phyloP scores from a whole-genome alignment of 345 rosid genomes.

The Brassica rapa region DNA sequence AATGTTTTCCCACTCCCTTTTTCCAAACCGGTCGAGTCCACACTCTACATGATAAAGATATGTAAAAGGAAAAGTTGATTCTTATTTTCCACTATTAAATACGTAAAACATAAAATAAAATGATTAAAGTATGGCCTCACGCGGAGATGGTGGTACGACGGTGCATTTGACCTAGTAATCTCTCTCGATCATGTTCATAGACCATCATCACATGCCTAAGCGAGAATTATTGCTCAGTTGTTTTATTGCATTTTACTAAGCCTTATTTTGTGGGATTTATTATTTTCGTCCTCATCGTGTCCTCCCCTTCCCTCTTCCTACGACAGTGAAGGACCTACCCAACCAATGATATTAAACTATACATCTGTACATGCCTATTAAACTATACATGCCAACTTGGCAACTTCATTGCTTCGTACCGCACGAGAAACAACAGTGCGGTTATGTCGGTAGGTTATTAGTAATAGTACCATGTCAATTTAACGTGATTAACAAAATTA shows the following conservation, averaged over 20 bases:
- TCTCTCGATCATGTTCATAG: constrained; percentile 19
- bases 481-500: neutral
- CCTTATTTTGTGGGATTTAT: constrained; percentile 16
- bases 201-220: constrained; percentile 8
- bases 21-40: constrained; percentile 6
- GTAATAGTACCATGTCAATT: neutral
- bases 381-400: neutral
- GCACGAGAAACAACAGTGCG: constrained; percentile 7
- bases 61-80: neutral
- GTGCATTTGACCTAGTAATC: constrained; percentile 10
- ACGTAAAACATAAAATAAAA: neutral
- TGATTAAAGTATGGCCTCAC: neutral
- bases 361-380: too few relatives aligned
- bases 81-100: neutral
- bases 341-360: neutral
- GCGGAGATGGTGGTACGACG: constrained; percentile 1
- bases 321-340: constrained; percentile 16
- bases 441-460: constrained; percentile 32
- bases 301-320: constrained; percentile 19
- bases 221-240: neutral
- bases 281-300: constrained; percentile 12
- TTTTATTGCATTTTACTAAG: constrained; percentile 13
- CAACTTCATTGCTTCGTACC: constrained; percentile 14
- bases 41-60: constrained; percentile 1
- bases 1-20: constrained; percentile 19